A percentile compares a stretch with the other conserved stretches of the same genome.
These are phyloP conservation scores for Microdochium nivale DNA, from an alignment of 2,329 filamentous ascomycete species.

Conservation along the genomic window DNA sequence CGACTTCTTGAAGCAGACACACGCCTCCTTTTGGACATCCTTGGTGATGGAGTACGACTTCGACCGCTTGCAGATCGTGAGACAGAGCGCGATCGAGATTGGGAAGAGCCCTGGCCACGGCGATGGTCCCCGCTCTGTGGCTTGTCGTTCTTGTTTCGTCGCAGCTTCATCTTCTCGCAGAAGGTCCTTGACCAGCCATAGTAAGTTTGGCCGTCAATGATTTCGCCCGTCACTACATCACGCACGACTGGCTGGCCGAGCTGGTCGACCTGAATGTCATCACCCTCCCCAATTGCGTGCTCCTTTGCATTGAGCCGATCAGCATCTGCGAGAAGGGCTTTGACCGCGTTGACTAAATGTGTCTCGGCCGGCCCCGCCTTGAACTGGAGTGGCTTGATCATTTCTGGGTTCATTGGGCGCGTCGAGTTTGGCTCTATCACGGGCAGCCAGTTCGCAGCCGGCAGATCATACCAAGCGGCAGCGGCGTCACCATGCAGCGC, in stretches of 20 bases:
- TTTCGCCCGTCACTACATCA: slow-evolving; percentile 58
- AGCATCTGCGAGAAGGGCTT: slow-evolving; percentile 59
- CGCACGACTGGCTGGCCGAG: slow-evolving; percentile 61
- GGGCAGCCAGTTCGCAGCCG: slow-evolving; percentile 72
- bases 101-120: slow-evolving; percentile 19
- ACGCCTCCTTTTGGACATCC: slow-evolving; percentile 29
- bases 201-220: slow-evolving; percentile 63
- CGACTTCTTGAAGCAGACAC: slow-evolving; percentile 24
- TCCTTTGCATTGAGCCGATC: slow-evolving; percentile 57
- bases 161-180: slow-evolving; percentile 70
- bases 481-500: slow-evolving; percentile 67
- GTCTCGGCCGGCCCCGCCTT: slow-evolving; percentile 59
- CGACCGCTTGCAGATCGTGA: slow-evolving; percentile 22
- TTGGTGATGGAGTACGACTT: slow-evolving; percentile 24
- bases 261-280: slow-evolving; percentile 58
- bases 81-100: slow-evolving; percentile 25
- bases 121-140: slow-evolving; percentile 8
- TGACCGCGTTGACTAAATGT: slow-evolving; percentile 58
- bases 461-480: slow-evolving; percentile 72
- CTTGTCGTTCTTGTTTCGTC: slow-evolving; percentile 24
- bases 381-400: slow-evolving; percentile 65
- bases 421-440: slow-evolving; percentile 70
- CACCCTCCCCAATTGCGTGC: slow-evolving; percentile 32
- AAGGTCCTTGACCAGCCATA: slow-evolving; percentile 82
- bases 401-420: slow-evolving; percentile 61